Evolutionary conservation across 495 filamentous ascomycete genomes (phyloP).

Genomic region (Talaromyces borbonicus): DNA sequence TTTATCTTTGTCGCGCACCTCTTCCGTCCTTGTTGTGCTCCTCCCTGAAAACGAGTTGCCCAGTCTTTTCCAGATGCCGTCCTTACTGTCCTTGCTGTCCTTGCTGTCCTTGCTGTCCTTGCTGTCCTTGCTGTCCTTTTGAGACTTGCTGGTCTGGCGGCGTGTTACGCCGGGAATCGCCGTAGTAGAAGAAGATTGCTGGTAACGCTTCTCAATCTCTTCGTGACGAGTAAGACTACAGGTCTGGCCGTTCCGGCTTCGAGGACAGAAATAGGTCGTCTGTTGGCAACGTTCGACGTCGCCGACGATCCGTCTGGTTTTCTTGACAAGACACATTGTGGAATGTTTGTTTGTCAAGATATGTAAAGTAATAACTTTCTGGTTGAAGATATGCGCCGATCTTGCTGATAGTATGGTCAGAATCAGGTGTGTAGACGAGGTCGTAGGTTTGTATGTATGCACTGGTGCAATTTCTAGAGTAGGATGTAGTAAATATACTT

Average conservation of each 20-base stretch:
- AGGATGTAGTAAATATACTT: too few relatives aligned
- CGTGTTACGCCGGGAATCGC: slow-evolving; percentile 7
- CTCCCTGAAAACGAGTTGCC: neutral
- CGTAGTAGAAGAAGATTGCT: neutral
- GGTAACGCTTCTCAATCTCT: neutral
- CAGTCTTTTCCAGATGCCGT: neutral
- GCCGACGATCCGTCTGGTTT: neutral
- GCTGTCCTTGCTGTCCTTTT: too few relatives aligned
- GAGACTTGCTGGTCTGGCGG: slow-evolving; percentile 12
- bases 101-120: too few relatives aligned
- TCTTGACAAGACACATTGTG: slow-evolving; percentile 1
- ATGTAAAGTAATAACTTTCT: too few relatives aligned
- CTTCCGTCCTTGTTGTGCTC: neutral
- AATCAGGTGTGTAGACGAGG: too few relatives aligned
- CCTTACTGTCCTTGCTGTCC: too few relatives aligned
- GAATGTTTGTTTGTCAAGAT: too few relatives aligned
- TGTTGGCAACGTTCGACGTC: neutral
- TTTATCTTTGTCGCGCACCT: neutral
- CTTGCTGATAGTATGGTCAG: too few relatives aligned
- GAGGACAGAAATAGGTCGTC: neutral
- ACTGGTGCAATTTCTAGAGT: too few relatives aligned
- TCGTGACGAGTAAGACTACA: neutral
- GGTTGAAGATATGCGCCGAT: too few relatives aligned
- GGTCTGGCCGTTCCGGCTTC: neutral
- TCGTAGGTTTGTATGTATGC: too few relatives aligned